Conservation (phyloP, 179 eudicot genomes). For the Amaranthus tricolor region DNA sequence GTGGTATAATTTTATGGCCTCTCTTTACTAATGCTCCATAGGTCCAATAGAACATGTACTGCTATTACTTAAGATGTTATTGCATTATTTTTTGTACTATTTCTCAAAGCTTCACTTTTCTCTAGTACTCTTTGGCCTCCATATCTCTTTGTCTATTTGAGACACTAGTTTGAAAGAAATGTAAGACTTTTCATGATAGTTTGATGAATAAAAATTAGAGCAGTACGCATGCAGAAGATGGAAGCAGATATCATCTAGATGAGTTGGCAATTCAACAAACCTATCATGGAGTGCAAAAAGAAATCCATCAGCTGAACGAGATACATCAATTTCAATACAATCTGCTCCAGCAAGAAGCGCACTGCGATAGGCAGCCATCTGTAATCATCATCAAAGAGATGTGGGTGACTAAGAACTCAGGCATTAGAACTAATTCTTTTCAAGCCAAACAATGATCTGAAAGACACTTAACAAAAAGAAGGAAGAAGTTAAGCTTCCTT, state of each 20-base stretch:
- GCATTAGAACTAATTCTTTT: not conserved
- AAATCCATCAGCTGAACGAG: constrained; percentile 86
- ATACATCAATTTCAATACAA: constrained; percentile 96
- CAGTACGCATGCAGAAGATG: not conserved
- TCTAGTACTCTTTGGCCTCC: not conserved
- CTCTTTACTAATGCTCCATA: no score
- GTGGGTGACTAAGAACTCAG: constrained; percentile 4
- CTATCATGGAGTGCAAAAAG: constrained; percentile 95
- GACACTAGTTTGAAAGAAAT: not conserved
- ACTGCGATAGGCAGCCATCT: constrained; percentile 75
- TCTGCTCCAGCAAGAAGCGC: constrained; percentile 72
- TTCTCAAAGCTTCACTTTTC: not conserved
- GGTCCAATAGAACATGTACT: not conserved
- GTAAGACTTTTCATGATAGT: not conserved
- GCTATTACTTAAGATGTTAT: not conserved
- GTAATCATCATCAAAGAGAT: constrained; percentile 23
- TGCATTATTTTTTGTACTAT: not conserved
- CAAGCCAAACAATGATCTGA: not conserved
- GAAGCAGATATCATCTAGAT: not conserved
- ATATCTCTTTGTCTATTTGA: not conserved
- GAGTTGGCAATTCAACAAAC: constrained; percentile 31
- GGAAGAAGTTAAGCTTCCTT: not conserved
- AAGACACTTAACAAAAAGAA: not conserved
- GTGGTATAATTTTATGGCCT: no score
- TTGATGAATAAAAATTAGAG: not conserved